A percentile compares a stretch with the other conserved stretches of the same genome.
Evolutionary conservation across 208 protist species (phyloP).

Genomic region (Crithidia fasciculata): DNA sequence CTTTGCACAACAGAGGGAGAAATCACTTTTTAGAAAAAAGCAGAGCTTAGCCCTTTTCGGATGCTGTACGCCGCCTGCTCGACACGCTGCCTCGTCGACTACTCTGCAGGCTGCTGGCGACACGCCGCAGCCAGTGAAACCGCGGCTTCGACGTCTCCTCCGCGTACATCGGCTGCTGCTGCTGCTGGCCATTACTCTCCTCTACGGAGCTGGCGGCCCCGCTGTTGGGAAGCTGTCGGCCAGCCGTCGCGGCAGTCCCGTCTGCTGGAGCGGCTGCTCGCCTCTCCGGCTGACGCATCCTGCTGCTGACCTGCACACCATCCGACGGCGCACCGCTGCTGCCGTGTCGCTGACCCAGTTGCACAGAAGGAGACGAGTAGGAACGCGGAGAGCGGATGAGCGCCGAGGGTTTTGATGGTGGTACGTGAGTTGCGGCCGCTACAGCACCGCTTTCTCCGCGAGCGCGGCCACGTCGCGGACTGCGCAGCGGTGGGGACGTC

Average conservation of each 20-base stretch:
- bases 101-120: constrained; percentile 7
- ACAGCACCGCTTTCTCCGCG: not conserved
- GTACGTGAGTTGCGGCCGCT: too few relatives aligned
- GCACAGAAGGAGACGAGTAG: too few relatives aligned
- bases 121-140: constrained; percentile 20
- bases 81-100: constrained; percentile 1
- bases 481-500: not conserved
- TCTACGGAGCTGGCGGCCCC: too few relatives aligned
- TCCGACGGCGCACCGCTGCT: too few relatives aligned
- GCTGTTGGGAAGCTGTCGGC: too few relatives aligned
- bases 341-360: too few relatives aligned
- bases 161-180: not conserved
- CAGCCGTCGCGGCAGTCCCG: too few relatives aligned
- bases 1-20: not conserved
- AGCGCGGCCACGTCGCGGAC: not conserved
- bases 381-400: too few relatives aligned
- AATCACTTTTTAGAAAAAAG: not conserved
- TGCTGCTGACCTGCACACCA: too few relatives aligned
- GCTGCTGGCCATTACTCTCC: not conserved
- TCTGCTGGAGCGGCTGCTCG: too few relatives aligned
- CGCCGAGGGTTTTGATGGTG: too few relatives aligned
- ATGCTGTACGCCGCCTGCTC: not conserved
- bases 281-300: too few relatives aligned
- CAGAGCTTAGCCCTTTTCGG: not conserved
- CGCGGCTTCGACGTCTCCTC: constrained; percentile 26